Percentiles rank a stretch among this genome's conserved stretches.
Evolutionary conservation across 192 early-diverging fungal species (phyloP).

Genomic region (Coemansia aciculifera): DNA sequence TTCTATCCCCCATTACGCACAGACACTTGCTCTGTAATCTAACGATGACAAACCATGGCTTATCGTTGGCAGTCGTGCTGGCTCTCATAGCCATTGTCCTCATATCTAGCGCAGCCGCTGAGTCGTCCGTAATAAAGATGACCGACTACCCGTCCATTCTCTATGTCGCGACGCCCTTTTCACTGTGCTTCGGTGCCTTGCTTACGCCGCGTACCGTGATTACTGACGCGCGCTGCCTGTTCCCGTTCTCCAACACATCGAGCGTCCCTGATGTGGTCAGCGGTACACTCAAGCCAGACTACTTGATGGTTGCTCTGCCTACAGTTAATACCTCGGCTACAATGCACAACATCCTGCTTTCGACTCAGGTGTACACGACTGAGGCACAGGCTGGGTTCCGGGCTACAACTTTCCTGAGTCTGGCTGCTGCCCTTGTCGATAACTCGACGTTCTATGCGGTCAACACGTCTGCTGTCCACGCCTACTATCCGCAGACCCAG

Average conservation of each 20-base stretch:
- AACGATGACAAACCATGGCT: neutral
- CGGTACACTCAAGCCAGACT: constrained; percentile 36
- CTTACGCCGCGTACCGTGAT: constrained; percentile 37
- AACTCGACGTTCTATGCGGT: constrained; percentile 49
- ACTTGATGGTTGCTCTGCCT: constrained; percentile 49
- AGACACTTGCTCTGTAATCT: neutral
- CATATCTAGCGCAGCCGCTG: constrained; percentile 4
- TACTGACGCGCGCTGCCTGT: constrained; percentile 52
- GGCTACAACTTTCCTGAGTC: constrained; percentile 40
- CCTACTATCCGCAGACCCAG: constrained; percentile 54
- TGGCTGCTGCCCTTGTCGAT: constrained; percentile 37
- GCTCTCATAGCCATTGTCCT: constrained; percentile 7
- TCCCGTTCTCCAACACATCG: constrained; percentile 41
- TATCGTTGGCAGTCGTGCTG: neutral
- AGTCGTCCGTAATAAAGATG: constrained; percentile 23
- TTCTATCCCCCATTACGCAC: neutral
- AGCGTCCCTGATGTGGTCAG: constrained; percentile 24
- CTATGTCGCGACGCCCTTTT: constrained; percentile 44
- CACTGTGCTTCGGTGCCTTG: constrained; percentile 44
- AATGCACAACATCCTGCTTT: constrained; percentile 47
- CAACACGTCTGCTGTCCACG: constrained; percentile 37
- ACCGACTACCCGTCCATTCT: constrained; percentile 39
- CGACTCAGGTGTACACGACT: constrained; percentile 36
- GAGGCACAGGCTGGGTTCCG: constrained; percentile 30
- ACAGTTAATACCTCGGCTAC: constrained; percentile 32